Conservation (phyloP, 495 filamentous ascomycete genomes). For the Friedmanniomyces simplex region DNA sequence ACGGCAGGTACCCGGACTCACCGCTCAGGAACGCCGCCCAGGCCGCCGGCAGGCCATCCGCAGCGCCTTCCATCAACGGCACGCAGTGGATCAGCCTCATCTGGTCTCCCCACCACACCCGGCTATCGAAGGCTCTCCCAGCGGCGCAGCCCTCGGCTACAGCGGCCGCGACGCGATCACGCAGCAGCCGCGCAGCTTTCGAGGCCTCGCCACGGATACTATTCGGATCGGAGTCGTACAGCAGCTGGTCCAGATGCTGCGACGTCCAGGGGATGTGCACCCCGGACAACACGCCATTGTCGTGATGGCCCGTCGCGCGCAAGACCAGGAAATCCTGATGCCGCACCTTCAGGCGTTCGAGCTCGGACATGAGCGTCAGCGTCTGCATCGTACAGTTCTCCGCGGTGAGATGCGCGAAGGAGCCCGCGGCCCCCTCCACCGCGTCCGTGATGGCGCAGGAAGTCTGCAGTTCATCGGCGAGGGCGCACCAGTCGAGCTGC, state of each 20-base stretch:
- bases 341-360: slow-evolving; percentile 5
- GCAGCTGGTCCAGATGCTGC: slow-evolving; percentile 9
- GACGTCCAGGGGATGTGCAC: slow-evolving; percentile 9
- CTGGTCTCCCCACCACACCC: slow-evolving; percentile 10
- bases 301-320: slow-evolving; percentile 6
- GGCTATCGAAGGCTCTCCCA: neutral
- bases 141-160: neutral
- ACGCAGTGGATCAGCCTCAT: slow-evolving; percentile 8
- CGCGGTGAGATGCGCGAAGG: neutral
- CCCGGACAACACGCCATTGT: slow-evolving; percentile 9
- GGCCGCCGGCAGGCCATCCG: slow-evolving; percentile 2
- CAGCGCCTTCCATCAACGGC: slow-evolving; percentile 1
- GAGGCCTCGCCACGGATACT: slow-evolving; percentile 8
- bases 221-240: slow-evolving; percentile 22
- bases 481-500: slow-evolving; percentile 8
- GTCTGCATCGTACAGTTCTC: slow-evolving; percentile 13
- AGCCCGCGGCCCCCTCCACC: slow-evolving; percentile 1
- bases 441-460: neutral
- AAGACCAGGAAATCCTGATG: slow-evolving; percentile 17
- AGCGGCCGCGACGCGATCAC: slow-evolving; percentile 6
- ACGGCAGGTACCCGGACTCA: slow-evolving; percentile 5
- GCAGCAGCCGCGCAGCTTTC: slow-evolving; percentile 2
- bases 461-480: slow-evolving; percentile 11
- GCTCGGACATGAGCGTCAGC: slow-evolving; percentile 13
- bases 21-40: slow-evolving; percentile 11